Percentiles rank a stretch among this genome's conserved stretches.
phyloP scores from a whole-genome alignment of 805 yeast species.

The Cyberlindnera maritima region DNA sequence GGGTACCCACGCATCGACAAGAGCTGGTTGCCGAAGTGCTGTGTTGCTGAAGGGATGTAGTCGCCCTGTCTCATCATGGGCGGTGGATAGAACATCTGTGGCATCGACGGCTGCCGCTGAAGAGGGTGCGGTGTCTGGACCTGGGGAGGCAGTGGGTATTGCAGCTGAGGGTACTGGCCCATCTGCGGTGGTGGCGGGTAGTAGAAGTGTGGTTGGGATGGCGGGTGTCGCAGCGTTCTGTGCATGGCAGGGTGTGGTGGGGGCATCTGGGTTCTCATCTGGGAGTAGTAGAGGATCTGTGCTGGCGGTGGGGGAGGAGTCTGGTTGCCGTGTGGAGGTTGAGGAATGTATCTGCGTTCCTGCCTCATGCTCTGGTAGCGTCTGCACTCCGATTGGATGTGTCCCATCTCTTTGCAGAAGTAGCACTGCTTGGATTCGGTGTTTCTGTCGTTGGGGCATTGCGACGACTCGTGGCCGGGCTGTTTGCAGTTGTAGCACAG shows the following conservation, averaged over 20 bases:
- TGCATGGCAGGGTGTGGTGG: neutral
- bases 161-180: neutral
- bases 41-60: slow-evolving; percentile 1
- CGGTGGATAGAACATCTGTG: neutral
- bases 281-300: slow-evolving; percentile 9
- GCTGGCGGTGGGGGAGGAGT: slow-evolving; percentile 2
- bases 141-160: neutral
- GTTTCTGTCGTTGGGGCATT: slow-evolving; percentile 25
- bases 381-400: slow-evolving; percentile 30
- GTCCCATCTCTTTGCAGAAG: slow-evolving; percentile 29
- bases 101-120: neutral
- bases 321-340: too few relatives aligned
- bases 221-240: neutral
- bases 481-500: slow-evolving; percentile 32
- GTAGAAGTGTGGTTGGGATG: neutral
- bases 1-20: slow-evolving; percentile 11
- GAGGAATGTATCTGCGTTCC: neutral
- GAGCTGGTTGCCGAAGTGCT: slow-evolving; percentile 12
- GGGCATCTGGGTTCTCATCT: slow-evolving; percentile 1
- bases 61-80: neutral
- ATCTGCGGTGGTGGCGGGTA: neutral
- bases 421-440: slow-evolving; percentile 29
- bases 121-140: neutral
- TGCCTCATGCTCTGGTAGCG: slow-evolving; percentile 1
- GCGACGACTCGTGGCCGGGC: slow-evolving; percentile 30